Evolutionary conservation across 169 alveolate species (phyloP).

Genomic region (Plasmodium vivax): DNA sequence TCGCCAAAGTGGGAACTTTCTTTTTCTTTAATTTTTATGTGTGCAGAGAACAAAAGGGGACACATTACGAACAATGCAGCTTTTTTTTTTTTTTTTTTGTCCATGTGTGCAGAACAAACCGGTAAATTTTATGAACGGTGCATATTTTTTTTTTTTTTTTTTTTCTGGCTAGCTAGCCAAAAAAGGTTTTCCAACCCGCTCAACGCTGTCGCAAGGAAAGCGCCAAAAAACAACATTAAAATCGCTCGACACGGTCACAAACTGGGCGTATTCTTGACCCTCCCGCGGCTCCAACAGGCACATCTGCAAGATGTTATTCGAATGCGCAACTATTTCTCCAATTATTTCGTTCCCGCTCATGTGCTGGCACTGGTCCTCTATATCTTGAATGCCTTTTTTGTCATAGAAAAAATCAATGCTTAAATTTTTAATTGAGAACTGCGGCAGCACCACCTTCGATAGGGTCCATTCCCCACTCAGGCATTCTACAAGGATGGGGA

Average conservation of each 20-base stretch:
- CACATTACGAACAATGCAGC: not conserved
- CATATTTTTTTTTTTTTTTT: constrained; percentile 2
- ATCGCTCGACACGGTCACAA: constrained; percentile 65
- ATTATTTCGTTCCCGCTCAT: constrained; percentile 51
- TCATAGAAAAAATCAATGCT: constrained; percentile 65
- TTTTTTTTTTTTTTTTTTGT: not conserved
- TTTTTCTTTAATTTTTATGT: not conserved
- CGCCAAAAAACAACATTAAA: constrained; percentile 55
- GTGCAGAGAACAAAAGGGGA: not conserved
- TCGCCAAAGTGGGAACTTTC: not conserved
- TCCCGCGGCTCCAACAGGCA: constrained; percentile 54
- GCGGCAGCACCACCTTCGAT: constrained; percentile 57
- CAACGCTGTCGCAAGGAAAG: not conserved
- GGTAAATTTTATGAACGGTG: not conserved
- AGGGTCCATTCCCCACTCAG: constrained; percentile 45
- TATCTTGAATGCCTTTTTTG: constrained; percentile 55
- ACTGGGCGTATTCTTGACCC: not conserved
- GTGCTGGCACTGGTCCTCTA: constrained; percentile 31
- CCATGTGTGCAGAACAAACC: not conserved
- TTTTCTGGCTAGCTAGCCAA: constrained; percentile 16
- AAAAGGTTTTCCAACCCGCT: not conserved
- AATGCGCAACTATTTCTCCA: constrained; percentile 72
- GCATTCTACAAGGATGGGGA: constrained; percentile 50
- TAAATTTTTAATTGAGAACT: constrained; percentile 59
- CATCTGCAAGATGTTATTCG: constrained; percentile 51